Percentiles rank a stretch among this genome's conserved stretches.
Conservation (phyloP, 225 moss, liverwort and hornwort genomes). For the Asterella californica region DNA sequence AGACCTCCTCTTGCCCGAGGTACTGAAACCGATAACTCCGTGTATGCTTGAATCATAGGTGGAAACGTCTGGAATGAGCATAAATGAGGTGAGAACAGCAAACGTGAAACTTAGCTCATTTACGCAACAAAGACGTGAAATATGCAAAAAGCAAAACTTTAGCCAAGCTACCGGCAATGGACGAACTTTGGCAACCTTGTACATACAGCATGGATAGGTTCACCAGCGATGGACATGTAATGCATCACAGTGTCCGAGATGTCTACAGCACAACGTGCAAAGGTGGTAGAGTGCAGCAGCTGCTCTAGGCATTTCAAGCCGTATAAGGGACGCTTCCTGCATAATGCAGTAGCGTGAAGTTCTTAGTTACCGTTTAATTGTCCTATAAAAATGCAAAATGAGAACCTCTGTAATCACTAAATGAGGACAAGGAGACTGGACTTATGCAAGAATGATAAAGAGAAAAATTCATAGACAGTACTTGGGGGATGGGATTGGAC, state of each 20-base stretch:
- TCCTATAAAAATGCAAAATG: background rate
- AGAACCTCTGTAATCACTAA: background rate
- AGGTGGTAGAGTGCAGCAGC: conserved; percentile 57
- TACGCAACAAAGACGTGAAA: background rate
- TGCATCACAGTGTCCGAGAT: conserved; percentile 79
- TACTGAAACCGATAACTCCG: conserved; percentile 72
- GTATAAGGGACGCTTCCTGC: conserved; percentile 71
- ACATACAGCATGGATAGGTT: conserved; percentile 88
- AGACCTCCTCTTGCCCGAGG: conserved; percentile 63
- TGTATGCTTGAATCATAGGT: conserved; percentile 63
- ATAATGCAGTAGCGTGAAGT: background rate
- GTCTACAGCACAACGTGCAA: conserved; percentile 82
- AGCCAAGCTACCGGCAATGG: background rate
- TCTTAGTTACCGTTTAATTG: background rate
- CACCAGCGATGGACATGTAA: conserved; percentile 75
- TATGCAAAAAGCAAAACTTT: background rate
- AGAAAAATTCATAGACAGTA: conserved; percentile 25
- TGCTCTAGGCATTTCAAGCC: conserved; percentile 89
- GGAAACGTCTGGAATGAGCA: conserved; percentile 61
- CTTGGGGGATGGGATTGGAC: conserved; percentile 65
- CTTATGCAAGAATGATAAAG: background rate
- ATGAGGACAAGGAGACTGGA: too few relatives aligned
- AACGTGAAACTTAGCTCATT: background rate
- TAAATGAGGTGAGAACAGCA: background rate
- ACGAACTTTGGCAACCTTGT: background rate